Base-by-base conservation (phyloP, 2,329 filamentous ascomycete genomes). In the Macrophomina pseudophaseolina region DNA sequence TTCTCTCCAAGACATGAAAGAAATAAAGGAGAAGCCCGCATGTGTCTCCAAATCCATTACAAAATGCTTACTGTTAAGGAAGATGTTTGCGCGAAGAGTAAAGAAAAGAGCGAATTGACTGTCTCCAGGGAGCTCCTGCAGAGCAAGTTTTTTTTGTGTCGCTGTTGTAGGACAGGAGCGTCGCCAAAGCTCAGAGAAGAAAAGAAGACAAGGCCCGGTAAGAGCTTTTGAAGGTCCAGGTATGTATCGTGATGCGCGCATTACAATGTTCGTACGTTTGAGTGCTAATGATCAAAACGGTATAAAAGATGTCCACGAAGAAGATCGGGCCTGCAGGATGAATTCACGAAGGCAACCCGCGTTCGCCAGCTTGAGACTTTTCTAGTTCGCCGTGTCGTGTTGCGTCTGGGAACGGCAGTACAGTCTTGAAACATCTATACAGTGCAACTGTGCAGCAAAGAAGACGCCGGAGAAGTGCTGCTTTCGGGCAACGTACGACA, bases 221-320 rank as follows among this genome's bases (percentile, higher is more conserved):
- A n/a, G 40, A 62, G 40, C 11, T 23, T 23, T 23, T 48, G 58
- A 62, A 62, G 58, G 49, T 49, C 42, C 58, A 62, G 38, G 58
- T 62, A 62, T 49, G 42, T 62, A 49, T 49, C 58, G 42, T 49
- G 33, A 44, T 49, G 58, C 58, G 58, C 44, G 58, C 58, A 62
- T 62, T 62, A 62, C 44, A 62, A 62, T 30, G 44, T 62, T 44
- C 42, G 58, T 62, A 62, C 28, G 58, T 30, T 23, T 60, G 58
- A 40, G n/a, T 49, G 42, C 40, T 60, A 28, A 35, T 60, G 40
- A n/a, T 28, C 28, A 23, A 62, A 51, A 28, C 38, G 32, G 44
- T 35, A 49, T 23, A 62, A 62, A 60, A 38, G 28, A 60, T 35
- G 44, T 60, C 40, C 42, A 40, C 42, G 46, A 62, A 49, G 30